Evolutionary conservation across 2,329 filamentous ascomycete species (phyloP).

Genomic region (Graphiopsis chlorocephala): DNA sequence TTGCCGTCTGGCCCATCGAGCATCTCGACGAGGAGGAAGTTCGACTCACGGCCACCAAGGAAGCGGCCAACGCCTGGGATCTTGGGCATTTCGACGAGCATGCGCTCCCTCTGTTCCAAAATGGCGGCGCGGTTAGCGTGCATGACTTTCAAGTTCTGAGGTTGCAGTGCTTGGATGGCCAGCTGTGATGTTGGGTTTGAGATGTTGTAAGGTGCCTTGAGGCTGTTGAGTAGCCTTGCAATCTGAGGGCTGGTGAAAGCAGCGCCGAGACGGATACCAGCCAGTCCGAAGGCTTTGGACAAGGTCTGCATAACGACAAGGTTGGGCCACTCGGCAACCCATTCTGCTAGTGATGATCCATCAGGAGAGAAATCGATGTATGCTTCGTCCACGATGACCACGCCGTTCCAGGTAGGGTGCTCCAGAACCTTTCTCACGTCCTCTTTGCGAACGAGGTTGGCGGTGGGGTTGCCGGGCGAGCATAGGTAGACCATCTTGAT

Average conservation of each 20-base stretch:
- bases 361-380: constrained; percentile 92
- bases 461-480: constrained; percentile 93
- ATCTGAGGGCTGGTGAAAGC: constrained; percentile 76
- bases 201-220: constrained; percentile 97
- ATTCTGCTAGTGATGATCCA: constrained; percentile 79
- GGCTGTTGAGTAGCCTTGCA: constrained; percentile 76
- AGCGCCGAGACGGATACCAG: constrained; percentile 84
- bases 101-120: constrained; percentile 70
- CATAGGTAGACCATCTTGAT: constrained; percentile 93
- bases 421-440: constrained; percentile 72
- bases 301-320: constrained; percentile 97
- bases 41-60: constrained; percentile 74
- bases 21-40: constrained; percentile 90
- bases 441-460: constrained; percentile 69
- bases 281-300: constrained; percentile 95
- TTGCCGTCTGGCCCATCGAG: constrained; percentile 64
- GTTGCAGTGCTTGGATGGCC: constrained; percentile 68
- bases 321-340: constrained; percentile 90
- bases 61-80: constrained; percentile 78
- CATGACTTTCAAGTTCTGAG: constrained; percentile 71
- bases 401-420: constrained; percentile 91
- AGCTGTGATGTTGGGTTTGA: constrained; percentile 82
- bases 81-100: constrained; percentile 69
- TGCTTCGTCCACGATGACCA: constrained; percentile 91
- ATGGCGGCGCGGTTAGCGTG: constrained; percentile 66